Percentiles rank a stretch among this genome's conserved stretches.
These are phyloP conservation scores for Diutina catenulata DNA, from an alignment of 1,139 yeast species.

Conservation along the genomic window DNA sequence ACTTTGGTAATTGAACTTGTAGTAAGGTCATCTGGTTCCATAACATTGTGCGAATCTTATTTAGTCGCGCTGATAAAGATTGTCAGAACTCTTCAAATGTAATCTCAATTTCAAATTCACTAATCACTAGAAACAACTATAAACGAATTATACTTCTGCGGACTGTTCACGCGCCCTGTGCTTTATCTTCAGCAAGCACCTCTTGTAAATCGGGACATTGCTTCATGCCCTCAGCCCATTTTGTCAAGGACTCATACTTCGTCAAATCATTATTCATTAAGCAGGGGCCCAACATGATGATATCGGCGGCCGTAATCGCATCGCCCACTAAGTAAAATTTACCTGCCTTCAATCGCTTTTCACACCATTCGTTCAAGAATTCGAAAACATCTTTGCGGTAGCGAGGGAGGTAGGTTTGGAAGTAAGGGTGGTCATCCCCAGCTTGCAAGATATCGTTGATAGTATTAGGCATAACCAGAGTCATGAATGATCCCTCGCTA, in stretches of 20 bases:
- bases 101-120: too few relatives aligned
- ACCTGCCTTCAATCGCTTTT: not conserved
- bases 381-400: not conserved
- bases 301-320: not conserved
- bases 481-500: not conserved
- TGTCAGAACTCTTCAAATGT: too few relatives aligned
- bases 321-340: not conserved
- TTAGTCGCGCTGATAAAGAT: too few relatives aligned
- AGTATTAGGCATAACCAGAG: not conserved
- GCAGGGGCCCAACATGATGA: not conserved
- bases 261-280: not conserved
- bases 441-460: not conserved
- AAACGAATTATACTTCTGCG: too few relatives aligned
- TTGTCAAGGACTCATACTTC: not conserved
- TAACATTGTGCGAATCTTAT: too few relatives aligned
- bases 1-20: constrained; percentile 19
- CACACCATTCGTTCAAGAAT: not conserved
- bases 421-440: not conserved
- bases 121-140: too few relatives aligned
- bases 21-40: too few relatives aligned
- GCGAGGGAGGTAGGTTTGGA: not conserved
- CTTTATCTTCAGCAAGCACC: not conserved
- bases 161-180: too few relatives aligned
- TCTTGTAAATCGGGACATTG: not conserved
- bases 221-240: not conserved